Evolutionary conservation across 805 yeast species (phyloP).

Genomic region (Candida hungchunana): DNA sequence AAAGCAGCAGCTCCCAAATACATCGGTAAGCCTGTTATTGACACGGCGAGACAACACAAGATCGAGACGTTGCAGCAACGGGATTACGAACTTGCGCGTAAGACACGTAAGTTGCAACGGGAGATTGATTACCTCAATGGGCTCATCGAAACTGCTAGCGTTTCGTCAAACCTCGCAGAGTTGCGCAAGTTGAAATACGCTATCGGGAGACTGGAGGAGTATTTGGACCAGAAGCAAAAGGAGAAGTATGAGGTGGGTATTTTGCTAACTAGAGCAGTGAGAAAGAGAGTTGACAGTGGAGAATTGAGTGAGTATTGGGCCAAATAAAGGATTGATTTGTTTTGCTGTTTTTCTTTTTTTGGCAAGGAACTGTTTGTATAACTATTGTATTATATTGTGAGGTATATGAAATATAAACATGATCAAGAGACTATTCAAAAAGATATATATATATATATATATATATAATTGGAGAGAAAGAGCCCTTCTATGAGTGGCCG

Average conservation of each 20-base stretch:
- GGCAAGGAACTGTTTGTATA: no score
- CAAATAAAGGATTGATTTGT: conserved; percentile 2
- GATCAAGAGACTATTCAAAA: no score
- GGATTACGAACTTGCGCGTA: conserved; percentile 30
- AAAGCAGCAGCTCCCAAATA: conserved; percentile 22
- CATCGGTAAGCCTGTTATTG: conserved; percentile 21
- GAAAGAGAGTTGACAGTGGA: conserved; percentile 39
- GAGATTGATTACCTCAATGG: conserved; percentile 35
- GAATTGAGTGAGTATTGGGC: conserved; percentile 35
- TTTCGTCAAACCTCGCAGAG: conserved; percentile 34
- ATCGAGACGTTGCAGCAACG: conserved; percentile 28
- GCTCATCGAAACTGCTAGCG: conserved; percentile 32
- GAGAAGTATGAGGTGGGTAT: conserved; percentile 41
- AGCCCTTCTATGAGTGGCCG: no score
- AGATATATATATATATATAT: no score
- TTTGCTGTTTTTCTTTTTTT: no score
- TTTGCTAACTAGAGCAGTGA: conserved; percentile 34
- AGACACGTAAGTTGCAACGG: conserved; percentile 33
- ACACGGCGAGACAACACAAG: conserved; percentile 18
- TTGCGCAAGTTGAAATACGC: conserved; percentile 34
- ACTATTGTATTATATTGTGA: no score
- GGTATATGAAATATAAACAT: no score
- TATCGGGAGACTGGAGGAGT: conserved; percentile 34
- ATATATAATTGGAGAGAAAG: no score
- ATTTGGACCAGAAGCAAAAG: conserved; percentile 37